Evolutionary conservation across 805 yeast genomes (phyloP).

Genomic region (Kluyveromyces wickerhamii): DNA sequence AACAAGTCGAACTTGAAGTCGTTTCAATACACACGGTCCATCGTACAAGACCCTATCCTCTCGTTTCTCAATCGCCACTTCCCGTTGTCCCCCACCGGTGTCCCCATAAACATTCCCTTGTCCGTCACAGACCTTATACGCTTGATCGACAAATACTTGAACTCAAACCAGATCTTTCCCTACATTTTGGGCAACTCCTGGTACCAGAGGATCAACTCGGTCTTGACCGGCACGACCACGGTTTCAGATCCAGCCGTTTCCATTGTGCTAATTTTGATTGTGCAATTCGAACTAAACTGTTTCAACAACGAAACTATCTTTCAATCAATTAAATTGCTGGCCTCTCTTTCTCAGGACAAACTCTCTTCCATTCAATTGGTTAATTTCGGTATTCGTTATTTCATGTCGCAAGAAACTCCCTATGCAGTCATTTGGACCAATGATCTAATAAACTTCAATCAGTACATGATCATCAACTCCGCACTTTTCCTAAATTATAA

Average conservation of each 20-base stretch:
- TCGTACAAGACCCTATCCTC: conserved; percentile 9
- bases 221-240: conserved; percentile 1
- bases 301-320: conserved; percentile 21
- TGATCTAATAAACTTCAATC: conserved; percentile 7
- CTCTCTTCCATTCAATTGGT: conserved; percentile 18
- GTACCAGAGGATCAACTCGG: conserved; percentile 5
- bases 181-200: conserved; percentile 6
- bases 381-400: conserved; percentile 19
- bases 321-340: conserved; percentile 20
- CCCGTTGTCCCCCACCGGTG: conserved; percentile 8
- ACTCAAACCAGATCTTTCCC: conserved; percentile 8
- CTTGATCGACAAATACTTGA: conserved; percentile 6
- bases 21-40: conserved; percentile 4
- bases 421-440: conserved; percentile 7
- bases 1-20: conserved; percentile 1
- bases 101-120: conserved; percentile 7
- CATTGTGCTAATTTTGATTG: conserved; percentile 17
- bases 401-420: conserved; percentile 15
- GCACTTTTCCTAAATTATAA: conserved; percentile 22
- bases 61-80: conserved; percentile 8
- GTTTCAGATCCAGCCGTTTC: conserved; percentile 13
- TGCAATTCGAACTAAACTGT: conserved; percentile 27
- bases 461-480: conserved; percentile 13
- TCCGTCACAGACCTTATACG: conserved; percentile 4
- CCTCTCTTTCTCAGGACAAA: conserved; percentile 11